A percentile compares a stretch with the other conserved stretches of the same genome.
phyloP scores from a whole-genome alignment of 305 asterid genomes.

The Lippia alba region DNA sequence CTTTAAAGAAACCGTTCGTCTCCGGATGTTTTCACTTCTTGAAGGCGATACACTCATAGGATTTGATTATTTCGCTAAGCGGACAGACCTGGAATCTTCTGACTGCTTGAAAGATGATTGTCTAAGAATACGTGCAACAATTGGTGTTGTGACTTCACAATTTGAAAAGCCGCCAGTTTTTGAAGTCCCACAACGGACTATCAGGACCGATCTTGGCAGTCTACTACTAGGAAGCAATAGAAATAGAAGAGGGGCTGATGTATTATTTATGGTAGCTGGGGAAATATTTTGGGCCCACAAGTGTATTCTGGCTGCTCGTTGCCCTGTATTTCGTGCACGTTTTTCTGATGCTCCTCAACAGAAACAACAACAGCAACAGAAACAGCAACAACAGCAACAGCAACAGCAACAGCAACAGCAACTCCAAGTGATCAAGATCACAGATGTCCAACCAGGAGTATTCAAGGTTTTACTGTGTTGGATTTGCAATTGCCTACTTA shows the following conservation, averaged over 20 bases:
- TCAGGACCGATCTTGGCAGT: slow-evolving; percentile 45
- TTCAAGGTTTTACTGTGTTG: neutral
- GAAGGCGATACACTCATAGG: neutral
- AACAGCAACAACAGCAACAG: too few species aligned
- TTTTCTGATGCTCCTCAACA: neutral
- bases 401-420: neutral
- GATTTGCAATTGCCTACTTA: neutral
- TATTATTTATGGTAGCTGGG: slow-evolving; percentile 45
- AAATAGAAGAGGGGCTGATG: slow-evolving; percentile 50
- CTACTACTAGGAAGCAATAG: slow-evolving; percentile 53
- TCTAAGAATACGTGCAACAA: neutral
- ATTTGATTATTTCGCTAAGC: neutral
- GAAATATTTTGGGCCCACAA: neutral
- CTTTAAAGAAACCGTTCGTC: neutral
- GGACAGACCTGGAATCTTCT: neutral
- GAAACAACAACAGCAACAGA: neutral
- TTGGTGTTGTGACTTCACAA: slow-evolving; percentile 57
- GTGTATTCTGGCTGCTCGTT: neutral
- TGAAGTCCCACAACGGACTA: slow-evolving; percentile 46
- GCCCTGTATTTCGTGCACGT: neutral
- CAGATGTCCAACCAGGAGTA: neutral
- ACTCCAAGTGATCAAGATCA: neutral
- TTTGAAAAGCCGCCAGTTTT: slow-evolving; percentile 39
- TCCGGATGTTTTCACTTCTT: neutral
- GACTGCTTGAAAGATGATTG: slow-evolving; percentile 10